A percentile compares a stretch with the other conserved stretches of the same genome.
These are phyloP conservation scores for Isoetes taiwanensis DNA, from an alignment of 75 land plant species.

Conservation along the genomic window DNA sequence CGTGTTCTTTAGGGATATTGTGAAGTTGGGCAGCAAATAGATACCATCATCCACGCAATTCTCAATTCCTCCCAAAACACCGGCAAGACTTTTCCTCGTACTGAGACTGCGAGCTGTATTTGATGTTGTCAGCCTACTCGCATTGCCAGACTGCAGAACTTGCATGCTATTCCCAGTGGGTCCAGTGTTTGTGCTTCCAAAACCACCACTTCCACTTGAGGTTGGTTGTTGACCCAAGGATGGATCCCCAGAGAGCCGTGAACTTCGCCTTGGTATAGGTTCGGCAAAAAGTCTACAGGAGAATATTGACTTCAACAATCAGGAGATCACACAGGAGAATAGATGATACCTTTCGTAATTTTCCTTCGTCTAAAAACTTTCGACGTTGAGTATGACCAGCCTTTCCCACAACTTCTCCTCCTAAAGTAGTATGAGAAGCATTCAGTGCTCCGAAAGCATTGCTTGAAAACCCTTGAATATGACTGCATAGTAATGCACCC, in stretches of 20 bases:
- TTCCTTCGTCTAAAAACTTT: constrained; percentile 86
- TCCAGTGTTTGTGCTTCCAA: no score
- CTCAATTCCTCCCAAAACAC: neutral
- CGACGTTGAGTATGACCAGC: constrained; percentile 55
- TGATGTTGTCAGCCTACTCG: no score
- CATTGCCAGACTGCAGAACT: no score
- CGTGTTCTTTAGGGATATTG: no score
- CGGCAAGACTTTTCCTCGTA: neutral
- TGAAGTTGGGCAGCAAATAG: no score
- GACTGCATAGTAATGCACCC: constrained; percentile 37
- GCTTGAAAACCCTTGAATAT: neutral
- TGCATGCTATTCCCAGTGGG: no score
- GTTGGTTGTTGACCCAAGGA: constrained; percentile 15
- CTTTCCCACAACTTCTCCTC: constrained; percentile 30
- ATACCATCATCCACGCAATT: no score
- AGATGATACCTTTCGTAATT: constrained; percentile 95
- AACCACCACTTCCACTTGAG: neutral
- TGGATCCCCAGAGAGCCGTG: constrained; percentile 61
- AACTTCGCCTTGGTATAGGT: constrained; percentile 60
- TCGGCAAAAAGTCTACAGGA: constrained; percentile 77
- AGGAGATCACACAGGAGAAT: no score
- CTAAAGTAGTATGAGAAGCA: constrained; percentile 5
- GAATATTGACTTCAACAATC: no score
- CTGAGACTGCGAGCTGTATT: neutral
- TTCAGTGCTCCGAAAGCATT: neutral